Evolutionary conservation across 176 grass and related monocot genomes (phyloP), one percentile per base, ranked within the genome.

Genomic region (Tillandsia fasciculata): DNA sequence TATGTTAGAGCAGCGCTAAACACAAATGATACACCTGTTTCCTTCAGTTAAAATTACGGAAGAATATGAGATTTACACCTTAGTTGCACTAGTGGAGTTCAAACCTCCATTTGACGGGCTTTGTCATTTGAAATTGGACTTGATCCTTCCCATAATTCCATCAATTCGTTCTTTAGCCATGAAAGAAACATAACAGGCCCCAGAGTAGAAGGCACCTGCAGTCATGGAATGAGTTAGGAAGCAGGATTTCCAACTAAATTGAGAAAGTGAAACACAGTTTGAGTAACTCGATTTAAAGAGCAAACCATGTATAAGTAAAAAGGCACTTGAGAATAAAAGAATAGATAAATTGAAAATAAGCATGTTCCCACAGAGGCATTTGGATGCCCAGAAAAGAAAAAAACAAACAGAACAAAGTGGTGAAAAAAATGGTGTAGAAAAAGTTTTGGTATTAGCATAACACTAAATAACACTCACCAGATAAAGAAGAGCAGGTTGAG

Each of bases 401-500:
- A 48, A 22, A n/a, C n/a, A n/a, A 27, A 9, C 22, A 29, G 26
- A 15, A 72, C 49, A 65, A 9, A 49, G 10, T 88, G 28, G 77
- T 65, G 49, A 74, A 13, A 8, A 22, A 52, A 29, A 29, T 24
- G 64, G 50, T 9, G 47, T 65, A 1, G 52, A 79, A 50, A 69
- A 1, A 14, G 51, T 11, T 50, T 7, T 49, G 12, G 42, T 48
- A 49, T 69, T 24, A 63, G 11, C 13, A 61, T 72, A 51, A n/a
- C 66, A 77, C 14, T 24, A 58, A 17, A 33, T 26, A 67, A 80
- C 73, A 72, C 70, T 57, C 86, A 99, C 94, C 87, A 99, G 76
- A 73, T 99, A 99, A 54, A 99, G 94, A 75, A 99, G 81, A 72
- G 94, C 94, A 75, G 94, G 94, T 71, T 93, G 94, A 73, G 94